A percentile compares a stretch with the other conserved stretches of the same genome.
Conservation (phyloP, 106 monocot species). For the Dioscorea zingiberensis region DNA sequence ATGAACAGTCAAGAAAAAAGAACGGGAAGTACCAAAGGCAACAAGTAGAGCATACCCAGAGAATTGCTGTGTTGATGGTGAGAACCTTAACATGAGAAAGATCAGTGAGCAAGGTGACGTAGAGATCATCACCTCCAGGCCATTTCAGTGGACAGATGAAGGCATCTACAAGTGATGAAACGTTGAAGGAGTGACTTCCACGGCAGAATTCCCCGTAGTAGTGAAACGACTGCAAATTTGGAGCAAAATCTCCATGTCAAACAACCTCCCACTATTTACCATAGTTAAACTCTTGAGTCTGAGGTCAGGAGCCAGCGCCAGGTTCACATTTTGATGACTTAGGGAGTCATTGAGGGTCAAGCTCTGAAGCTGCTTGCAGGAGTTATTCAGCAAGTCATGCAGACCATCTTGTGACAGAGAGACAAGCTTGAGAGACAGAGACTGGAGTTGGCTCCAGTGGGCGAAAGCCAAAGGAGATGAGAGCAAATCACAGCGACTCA, state of each 20-base stretch:
- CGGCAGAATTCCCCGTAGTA: conserved; percentile 7
- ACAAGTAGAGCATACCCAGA: conserved; percentile 9
- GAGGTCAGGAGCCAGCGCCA: background rate
- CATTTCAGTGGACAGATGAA: conserved; percentile 14
- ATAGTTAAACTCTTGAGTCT: conserved; percentile 10
- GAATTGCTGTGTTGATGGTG: conserved; percentile 21
- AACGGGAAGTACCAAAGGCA: background rate
- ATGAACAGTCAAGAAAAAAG: background rate
- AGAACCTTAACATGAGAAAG: conserved; percentile 43
- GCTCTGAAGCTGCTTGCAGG: conserved; percentile 16
- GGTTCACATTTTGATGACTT: background rate
- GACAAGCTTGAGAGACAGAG: conserved; percentile 14
- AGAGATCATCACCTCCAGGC: conserved; percentile 6
- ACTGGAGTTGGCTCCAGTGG: conserved; percentile 1
- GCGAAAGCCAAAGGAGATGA: conserved; percentile 1
- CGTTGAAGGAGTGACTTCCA: conserved; percentile 2
- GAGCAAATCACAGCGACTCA: conserved; percentile 19
- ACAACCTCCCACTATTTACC: background rate
- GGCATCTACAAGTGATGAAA: conserved; percentile 33
- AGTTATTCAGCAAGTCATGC: conserved; percentile 2
- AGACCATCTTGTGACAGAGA: conserved; percentile 1
- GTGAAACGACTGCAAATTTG: conserved; percentile 29
- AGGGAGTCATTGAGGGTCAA: conserved; percentile 12
- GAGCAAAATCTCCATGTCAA: conserved; percentile 13
- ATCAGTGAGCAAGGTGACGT: conserved; percentile 16